Percentiles rank a stretch among this genome's conserved stretches.
Conservation (phyloP, 2,329 filamentous ascomycete species). For the Triangularia setosa region DNA sequence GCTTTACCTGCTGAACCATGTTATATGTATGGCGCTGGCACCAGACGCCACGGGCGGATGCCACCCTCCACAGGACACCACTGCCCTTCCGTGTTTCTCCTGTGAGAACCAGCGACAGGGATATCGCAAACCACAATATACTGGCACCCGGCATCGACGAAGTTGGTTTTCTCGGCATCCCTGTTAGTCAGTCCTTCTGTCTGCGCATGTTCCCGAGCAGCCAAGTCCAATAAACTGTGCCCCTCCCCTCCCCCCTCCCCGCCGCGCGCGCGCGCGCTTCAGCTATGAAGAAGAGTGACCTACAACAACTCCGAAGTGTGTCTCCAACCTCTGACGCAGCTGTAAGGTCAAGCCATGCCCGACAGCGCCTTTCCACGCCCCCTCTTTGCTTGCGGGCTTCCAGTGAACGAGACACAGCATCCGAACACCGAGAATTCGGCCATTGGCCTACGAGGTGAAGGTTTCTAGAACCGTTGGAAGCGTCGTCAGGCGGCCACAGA, state of each 20-base stretch:
- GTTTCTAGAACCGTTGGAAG: not conserved
- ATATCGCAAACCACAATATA: slow-evolving; percentile 14
- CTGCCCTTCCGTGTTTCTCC: slow-evolving; percentile 12
- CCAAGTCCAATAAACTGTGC: not conserved
- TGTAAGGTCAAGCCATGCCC: not conserved
- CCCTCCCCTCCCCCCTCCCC: not conserved
- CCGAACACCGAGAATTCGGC: slow-evolving; percentile 4
- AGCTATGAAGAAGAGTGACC: not conserved
- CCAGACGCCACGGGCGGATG: slow-evolving; percentile 14
- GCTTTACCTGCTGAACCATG: slow-evolving; percentile 19
- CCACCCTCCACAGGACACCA: slow-evolving; percentile 14
- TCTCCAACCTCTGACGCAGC: not conserved
- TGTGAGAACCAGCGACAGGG: slow-evolving; percentile 15
- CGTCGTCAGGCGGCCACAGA: not conserved
- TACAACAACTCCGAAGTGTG: not conserved
- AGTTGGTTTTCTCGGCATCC: slow-evolving; percentile 1
- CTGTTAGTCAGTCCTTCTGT: not conserved
- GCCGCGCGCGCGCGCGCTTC: too few relatives aligned
- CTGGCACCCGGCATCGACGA: slow-evolving; percentile 6
- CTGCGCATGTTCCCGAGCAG: not conserved
- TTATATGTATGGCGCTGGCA: slow-evolving; percentile 20
- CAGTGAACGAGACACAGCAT: slow-evolving; percentile 3
- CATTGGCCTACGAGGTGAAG: not conserved
- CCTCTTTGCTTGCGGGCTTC: not conserved
- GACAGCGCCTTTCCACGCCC: not conserved